Percentiles rank a stretch among this genome's conserved stretches.
Conservation (phyloP, 805 yeast species). For the Scheffersomyces coipomensis region DNA sequence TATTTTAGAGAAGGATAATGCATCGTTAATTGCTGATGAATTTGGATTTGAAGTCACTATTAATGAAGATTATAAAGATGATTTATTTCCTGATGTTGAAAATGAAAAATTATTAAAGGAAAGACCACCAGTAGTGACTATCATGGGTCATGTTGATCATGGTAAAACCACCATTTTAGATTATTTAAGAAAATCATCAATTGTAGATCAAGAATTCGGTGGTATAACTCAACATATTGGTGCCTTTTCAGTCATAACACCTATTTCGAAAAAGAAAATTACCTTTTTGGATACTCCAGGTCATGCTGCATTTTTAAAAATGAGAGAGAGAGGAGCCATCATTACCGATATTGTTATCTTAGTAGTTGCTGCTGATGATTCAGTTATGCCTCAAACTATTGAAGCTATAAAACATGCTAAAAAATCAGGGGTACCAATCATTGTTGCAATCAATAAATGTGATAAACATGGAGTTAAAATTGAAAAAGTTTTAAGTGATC, state of each 20-base stretch:
- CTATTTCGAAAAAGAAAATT: conserved; percentile 67
- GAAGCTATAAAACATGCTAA: conserved; percentile 95
- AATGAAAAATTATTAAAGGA: conserved; percentile 48
- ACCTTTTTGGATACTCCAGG: conserved; percentile 98
- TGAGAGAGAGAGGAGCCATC: conserved; percentile 96
- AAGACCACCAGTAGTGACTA: conserved; percentile 92
- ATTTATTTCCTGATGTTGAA: conserved; percentile 55
- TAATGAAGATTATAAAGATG: conserved; percentile 59
- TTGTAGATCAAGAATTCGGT: conserved; percentile 85
- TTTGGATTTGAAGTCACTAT: conserved; percentile 64
- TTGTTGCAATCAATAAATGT: conserved; percentile 91
- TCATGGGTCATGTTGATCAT: conserved; percentile 99
- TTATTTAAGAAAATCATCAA: conserved; percentile 76
- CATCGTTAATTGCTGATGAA: conserved; percentile 85
- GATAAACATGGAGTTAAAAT: conserved; percentile 77
- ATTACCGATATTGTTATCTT: conserved; percentile 89
- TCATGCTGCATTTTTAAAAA: conserved; percentile 92
- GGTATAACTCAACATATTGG: conserved; percentile 99
- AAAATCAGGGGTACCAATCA: conserved; percentile 74
- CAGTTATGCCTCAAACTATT: conserved; percentile 95
- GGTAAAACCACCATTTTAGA: conserved; percentile 96
- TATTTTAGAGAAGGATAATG: conserved; percentile 83
- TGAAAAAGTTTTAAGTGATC: conserved; percentile 73
- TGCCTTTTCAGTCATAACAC: conserved; percentile 87
- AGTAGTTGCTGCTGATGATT: conserved; percentile 96